A percentile compares a stretch with the other conserved stretches of the same genome.
These are phyloP conservation scores for Tuctoria greenei DNA, from an alignment of 176 grass and related monocot genomes.

Conservation along the genomic window DNA sequence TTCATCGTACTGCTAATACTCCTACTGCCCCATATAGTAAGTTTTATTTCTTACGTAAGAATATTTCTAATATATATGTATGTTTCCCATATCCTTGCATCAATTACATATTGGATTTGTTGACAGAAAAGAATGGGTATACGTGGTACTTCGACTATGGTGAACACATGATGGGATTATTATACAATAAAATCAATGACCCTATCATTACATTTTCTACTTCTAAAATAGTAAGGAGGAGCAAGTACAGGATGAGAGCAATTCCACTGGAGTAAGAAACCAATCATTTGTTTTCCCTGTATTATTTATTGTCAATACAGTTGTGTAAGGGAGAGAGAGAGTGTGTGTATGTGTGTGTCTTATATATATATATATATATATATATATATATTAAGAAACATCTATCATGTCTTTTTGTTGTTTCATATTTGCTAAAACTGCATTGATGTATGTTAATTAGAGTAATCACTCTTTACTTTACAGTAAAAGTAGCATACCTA, in stretches of 20 bases:
- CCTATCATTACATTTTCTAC: not conserved
- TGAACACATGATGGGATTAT: not conserved
- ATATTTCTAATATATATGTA: not conserved
- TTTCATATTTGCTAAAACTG: too few relatives aligned
- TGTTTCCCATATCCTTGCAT: not conserved
- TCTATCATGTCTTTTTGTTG: too few relatives aligned
- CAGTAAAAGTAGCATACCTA: too few relatives aligned
- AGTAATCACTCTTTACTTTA: too few relatives aligned
- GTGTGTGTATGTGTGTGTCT: too few relatives aligned
- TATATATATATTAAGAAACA: too few relatives aligned
- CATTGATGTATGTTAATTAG: too few relatives aligned
- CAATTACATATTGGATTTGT: not conserved
- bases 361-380: too few relatives aligned
- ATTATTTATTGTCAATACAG: not conserved
- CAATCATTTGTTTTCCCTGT: not conserved
- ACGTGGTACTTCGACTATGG: not conserved
- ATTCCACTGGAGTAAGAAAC: not conserved
- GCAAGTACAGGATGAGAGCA: not conserved
- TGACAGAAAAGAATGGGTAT: not conserved
- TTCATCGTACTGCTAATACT: not conserved
- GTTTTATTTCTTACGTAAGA: not conserved
- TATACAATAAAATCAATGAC: conserved; percentile 17
- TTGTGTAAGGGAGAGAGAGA: not conserved
- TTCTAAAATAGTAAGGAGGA: too few relatives aligned
- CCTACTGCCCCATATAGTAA: not conserved